phyloP scores from a whole-genome alignment of 352 stramenopile genomes.

The Pythium pyrilobum region DNA sequence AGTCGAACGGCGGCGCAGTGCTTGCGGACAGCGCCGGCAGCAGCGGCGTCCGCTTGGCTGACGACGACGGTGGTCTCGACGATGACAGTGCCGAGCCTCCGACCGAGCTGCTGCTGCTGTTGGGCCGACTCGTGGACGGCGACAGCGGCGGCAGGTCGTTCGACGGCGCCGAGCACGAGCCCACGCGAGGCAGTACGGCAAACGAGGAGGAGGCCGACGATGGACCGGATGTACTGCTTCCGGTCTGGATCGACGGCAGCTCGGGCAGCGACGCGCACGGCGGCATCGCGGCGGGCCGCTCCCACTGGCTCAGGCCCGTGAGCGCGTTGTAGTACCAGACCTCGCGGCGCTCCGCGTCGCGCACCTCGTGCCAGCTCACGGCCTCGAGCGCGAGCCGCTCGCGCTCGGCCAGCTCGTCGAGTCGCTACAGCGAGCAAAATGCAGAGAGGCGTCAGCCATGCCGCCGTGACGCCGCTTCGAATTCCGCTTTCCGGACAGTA shows the following conservation, averaged over 20 bases:
- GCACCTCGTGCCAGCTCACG: constrained; percentile 64
- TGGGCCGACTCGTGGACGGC: constrained; percentile 12
- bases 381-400: not conserved
- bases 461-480: no score
- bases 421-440: not conserved
- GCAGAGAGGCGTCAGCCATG: no score
- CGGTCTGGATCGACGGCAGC: constrained; percentile 18
- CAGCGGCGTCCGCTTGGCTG: not conserved
- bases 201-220: not conserved
- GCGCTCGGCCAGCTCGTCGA: not conserved
- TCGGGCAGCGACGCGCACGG: constrained; percentile 17
- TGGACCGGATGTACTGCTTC: not conserved
- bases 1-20: constrained; percentile 25
- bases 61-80: not conserved
- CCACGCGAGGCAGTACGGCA: not conserved
- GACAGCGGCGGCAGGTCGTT: constrained; percentile 12
- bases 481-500: no score
- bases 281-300: constrained; percentile 31
- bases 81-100: not conserved
- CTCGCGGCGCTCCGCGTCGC: constrained; percentile 57
- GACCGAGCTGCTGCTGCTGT: constrained; percentile 4
- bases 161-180: not conserved
- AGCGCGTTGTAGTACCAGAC: constrained; percentile 80
- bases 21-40: not conserved
- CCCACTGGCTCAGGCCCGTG: constrained; percentile 75